Evolutionary conservation across 2,329 filamentous ascomycete genomes (phyloP).

Genomic region (Boeremia exigua): DNA sequence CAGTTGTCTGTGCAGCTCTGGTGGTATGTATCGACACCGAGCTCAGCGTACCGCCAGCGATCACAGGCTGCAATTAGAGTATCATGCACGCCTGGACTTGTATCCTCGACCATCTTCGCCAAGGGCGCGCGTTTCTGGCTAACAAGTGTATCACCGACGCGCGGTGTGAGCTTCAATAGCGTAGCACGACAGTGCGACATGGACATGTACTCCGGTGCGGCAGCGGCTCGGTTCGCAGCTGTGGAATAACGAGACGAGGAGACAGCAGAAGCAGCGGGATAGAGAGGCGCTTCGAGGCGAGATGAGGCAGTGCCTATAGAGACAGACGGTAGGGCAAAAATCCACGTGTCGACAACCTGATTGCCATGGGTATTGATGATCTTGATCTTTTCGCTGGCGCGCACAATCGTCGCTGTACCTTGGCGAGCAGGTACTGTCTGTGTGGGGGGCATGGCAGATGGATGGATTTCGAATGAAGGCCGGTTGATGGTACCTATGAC

Average conservation of each 20-base stretch:
- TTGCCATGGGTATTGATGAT: constrained; percentile 57
- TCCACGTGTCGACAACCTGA: constrained; percentile 60
- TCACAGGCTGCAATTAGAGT: constrained; percentile 47
- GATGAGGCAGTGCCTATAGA: constrained; percentile 26
- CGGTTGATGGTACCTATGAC: background rate
- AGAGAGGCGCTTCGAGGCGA: constrained; percentile 37
- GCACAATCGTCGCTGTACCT: constrained; percentile 50
- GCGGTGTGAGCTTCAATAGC: constrained; percentile 36
- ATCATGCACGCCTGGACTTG: constrained; percentile 43
- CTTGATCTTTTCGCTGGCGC: constrained; percentile 50
- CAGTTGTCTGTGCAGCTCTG: constrained; percentile 48
- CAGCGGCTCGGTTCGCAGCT: constrained; percentile 35
- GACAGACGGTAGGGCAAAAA: constrained; percentile 47
- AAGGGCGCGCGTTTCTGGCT: constrained; percentile 44
- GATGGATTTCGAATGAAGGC: background rate
- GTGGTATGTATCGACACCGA: constrained; percentile 42
- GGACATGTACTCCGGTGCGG: constrained; percentile 43
- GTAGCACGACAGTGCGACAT: constrained; percentile 46
- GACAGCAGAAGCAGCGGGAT: constrained; percentile 32
- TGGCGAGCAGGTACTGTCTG: constrained; percentile 53
- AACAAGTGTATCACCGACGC: constrained; percentile 38
- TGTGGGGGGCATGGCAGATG: constrained; percentile 17
- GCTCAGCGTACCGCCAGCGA: constrained; percentile 43
- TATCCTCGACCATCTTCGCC: constrained; percentile 44
- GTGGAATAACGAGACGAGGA: constrained; percentile 31